Base-by-base conservation (phyloP, 2,329 filamentous ascomycete species). In the Colletotrichum kahawae region DNA sequence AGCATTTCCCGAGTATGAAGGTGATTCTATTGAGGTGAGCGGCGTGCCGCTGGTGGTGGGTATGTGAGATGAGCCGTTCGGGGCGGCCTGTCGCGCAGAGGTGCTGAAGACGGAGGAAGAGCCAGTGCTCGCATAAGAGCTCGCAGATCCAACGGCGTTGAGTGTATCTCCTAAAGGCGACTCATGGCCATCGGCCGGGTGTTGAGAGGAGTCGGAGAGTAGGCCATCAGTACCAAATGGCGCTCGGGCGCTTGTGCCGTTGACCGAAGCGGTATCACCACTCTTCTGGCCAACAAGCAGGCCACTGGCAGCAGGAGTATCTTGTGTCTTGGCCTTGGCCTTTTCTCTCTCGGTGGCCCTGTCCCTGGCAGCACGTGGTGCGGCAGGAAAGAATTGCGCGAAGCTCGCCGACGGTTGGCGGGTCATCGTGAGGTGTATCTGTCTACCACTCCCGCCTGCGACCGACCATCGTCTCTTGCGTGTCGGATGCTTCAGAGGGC, bases 301-400 rank as follows among this genome's bases (percentile, higher is more conserved):
- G 27, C 79, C 75, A 24, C 79, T 76, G 12, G 82, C 71, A 51
- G 43, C 43, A 51, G n/a, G 43, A 66, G 81, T 78, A 43, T 83
- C 83, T 80, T 85, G 84, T 67, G 84, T 85, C 78, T 86, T 86
- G 75, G 84, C 84, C 83, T 86, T 91, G 87, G 89, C 88, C 83
- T 89, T 92, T 82, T 92, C 90, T 82, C 91, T 88, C 83, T 92
- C 90, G 82, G 88, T 89, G 78, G 90, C 88, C 80, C 88, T 88
- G 82, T 91, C 88, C 83, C 88, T 88, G 71, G 89, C 88, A 74
- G 91, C 92, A 80, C 91, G 91, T 79, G 94, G 94, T 82, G 94
- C 94, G 83, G 93, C 92, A 79, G 94, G 94, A 85, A 95, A 96
- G 90, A 95, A 97, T 87, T 95, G 92, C 87, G 93, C 94, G 90